Base-by-base conservation (phyloP, 2,329 filamentous ascomycete species). In the Apiospora saccharicola region DNA sequence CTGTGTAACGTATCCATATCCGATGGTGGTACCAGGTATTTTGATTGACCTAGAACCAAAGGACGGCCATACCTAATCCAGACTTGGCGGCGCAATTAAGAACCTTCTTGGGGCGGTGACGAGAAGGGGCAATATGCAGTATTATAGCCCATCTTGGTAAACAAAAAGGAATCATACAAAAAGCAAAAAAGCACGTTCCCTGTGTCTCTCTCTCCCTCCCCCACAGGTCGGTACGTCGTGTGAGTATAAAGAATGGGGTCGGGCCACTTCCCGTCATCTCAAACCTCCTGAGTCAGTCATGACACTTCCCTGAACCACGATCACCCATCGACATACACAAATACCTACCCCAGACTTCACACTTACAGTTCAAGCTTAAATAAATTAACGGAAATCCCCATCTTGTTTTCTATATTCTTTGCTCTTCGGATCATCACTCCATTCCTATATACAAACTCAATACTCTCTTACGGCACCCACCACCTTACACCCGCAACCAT, bases 221-320 rank as follows among this genome's bases (percentile, higher is more conserved):
- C 53, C 53, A 22, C 26, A 30, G 26, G 26, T 30, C 26, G 26
- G 26, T 30, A 2, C 30, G 30, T 37, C 34, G 57, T 41, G 19
- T 41, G 57, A 64, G 57, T 64, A 64, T 64, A 64, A 64, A 41
- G 7, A n/a, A 64, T 64, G 34, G 57, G 6, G 34, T 41, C 19
- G 3, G 57, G n/a, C 49, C 16, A 16, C 53, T 30, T 37, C 53
- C 53, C 53, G 53, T 64, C 34, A 41, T 41, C 57, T 64, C 4
- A 64, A 41, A 41, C 57, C 19, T 41, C 30, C 53, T 34, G 57
- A 64, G 57, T 64, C 57, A 64, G 57, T 64, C 57, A 64, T 64
- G 57, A 64, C n/a, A 64, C 57, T 41, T 64, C 57, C 12, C 34
- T 41, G 57, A 41, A 41, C 57, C 57, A 64, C 53, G 14, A 30